Evolutionary conservation across 2,329 filamentous ascomycete species (phyloP).

Genomic region (Fusarium sp.): DNA sequence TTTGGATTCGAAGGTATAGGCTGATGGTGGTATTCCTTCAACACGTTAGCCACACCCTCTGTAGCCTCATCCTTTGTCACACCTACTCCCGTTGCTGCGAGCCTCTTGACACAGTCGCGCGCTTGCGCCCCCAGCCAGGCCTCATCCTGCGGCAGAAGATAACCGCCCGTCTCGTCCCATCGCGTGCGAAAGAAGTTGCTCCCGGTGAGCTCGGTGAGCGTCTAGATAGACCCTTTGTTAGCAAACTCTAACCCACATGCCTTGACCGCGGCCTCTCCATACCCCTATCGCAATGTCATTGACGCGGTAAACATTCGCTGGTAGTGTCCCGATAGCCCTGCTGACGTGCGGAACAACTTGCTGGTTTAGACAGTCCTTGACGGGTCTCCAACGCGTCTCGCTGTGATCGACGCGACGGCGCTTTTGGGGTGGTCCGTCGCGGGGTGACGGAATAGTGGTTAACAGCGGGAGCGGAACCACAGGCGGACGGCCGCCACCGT

Average conservation of each 20-base stretch:
- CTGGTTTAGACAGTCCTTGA: constrained; percentile 43
- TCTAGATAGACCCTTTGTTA: constrained; percentile 25
- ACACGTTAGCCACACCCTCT: constrained; percentile 7
- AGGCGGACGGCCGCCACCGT: constrained; percentile 39
- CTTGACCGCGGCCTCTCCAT: constrained; percentile 3
- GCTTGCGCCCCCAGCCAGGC: constrained; percentile 29
- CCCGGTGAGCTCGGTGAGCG: constrained; percentile 40
- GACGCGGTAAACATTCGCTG: constrained; percentile 35
- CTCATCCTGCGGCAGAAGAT: constrained; percentile 29
- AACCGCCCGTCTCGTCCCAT: constrained; percentile 39
- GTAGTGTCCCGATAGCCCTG: constrained; percentile 40
- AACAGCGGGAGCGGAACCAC: constrained; percentile 16
- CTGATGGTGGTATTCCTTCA: constrained; percentile 9
- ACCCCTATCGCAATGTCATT: constrained; percentile 48
- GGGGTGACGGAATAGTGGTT: constrained; percentile 10
- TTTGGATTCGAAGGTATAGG: not conserved
- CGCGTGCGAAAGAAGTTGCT: constrained; percentile 38
- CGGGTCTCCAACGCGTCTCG: constrained; percentile 20
- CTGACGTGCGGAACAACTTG: constrained; percentile 51
- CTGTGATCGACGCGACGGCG: constrained; percentile 44
- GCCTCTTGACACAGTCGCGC: constrained; percentile 32
- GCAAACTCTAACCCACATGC: not conserved
- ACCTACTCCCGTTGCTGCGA: constrained; percentile 38
- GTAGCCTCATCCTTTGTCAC: not conserved
- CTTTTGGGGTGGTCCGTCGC: constrained; percentile 47